Conservation (phyloP, 2,329 filamentous ascomycete species). For the Calonectria pauciramosa region DNA sequence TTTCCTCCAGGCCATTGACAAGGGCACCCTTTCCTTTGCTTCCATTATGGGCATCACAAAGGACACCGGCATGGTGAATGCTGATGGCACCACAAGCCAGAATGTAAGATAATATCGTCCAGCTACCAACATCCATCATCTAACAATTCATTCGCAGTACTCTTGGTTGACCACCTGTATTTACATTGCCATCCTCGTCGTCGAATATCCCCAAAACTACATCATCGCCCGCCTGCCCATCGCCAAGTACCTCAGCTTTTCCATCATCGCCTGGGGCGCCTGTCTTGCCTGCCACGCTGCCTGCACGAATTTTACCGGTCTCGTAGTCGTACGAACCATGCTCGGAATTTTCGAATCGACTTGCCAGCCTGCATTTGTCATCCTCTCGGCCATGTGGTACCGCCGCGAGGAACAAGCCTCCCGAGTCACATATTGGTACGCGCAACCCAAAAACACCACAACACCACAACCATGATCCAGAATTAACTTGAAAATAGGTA, state of each 20-base stretch:
- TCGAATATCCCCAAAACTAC: conserved; percentile 79
- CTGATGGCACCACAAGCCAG: conserved; percentile 45
- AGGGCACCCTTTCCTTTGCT: conserved; percentile 75
- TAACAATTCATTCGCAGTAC: conserved; percentile 60
- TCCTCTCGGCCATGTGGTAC: conserved; percentile 80
- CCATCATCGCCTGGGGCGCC: conserved; percentile 74
- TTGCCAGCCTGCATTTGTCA: conserved; percentile 77
- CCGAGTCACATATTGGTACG: conserved; percentile 77
- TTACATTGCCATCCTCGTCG: conserved; percentile 78
- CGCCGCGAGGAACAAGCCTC: conserved; percentile 76
- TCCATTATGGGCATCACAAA: conserved; percentile 73
- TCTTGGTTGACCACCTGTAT: conserved; percentile 81
- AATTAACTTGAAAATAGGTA: conserved; percentile 55
- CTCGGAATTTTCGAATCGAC: conserved; percentile 80
- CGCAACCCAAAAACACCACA: background rate
- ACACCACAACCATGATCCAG: background rate
- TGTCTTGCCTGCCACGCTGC: conserved; percentile 73
- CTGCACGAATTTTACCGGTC: conserved; percentile 70
- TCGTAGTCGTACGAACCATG: conserved; percentile 73
- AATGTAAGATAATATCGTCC: conserved; percentile 24
- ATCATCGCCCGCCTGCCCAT: conserved; percentile 73
- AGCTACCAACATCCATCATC: background rate
- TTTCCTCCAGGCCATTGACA: conserved; percentile 79
- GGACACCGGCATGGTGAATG: conserved; percentile 62
- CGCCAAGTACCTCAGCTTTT: conserved; percentile 75